phyloP scores from a whole-genome alignment of 1,139 yeast genomes.

The Zygotorulaspora mrakii region DNA sequence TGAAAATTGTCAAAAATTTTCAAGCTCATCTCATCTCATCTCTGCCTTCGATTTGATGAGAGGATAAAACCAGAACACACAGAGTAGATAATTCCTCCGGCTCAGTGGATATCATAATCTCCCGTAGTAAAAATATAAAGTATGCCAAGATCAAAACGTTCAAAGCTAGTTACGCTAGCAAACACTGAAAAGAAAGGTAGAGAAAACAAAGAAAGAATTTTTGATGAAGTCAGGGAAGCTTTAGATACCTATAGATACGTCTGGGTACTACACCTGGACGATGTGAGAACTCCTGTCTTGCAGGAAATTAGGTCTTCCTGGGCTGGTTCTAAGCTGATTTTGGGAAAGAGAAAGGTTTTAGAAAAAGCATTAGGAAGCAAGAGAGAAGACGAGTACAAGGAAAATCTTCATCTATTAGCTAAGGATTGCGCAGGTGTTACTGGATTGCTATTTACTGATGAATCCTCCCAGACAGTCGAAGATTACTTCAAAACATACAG shows the following conservation, averaged over 20 bases:
- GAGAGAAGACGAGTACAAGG: slow-evolving; percentile 85
- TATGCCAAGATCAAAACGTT: slow-evolving; percentile 96
- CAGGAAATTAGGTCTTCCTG: slow-evolving; percentile 91
- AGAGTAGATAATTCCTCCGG: too few relatives aligned
- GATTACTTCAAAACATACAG: slow-evolving; percentile 77
- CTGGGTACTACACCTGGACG: slow-evolving; percentile 84
- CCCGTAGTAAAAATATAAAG: not conserved
- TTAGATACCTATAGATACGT: slow-evolving; percentile 73
- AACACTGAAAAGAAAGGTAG: slow-evolving; percentile 94
- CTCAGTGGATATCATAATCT: slow-evolving; percentile 2
- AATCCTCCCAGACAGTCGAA: slow-evolving; percentile 74
- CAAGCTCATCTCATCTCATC: slow-evolving; percentile 20
- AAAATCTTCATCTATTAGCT: slow-evolving; percentile 68
- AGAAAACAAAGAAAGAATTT: slow-evolving; percentile 85
- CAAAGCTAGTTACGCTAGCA: slow-evolving; percentile 89
- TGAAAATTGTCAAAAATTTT: slow-evolving; percentile 14
- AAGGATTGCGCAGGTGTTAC: slow-evolving; percentile 64
- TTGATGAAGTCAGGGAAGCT: slow-evolving; percentile 81
- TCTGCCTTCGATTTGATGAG: not conserved
- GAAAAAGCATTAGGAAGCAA: slow-evolving; percentile 88
- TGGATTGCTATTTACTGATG: slow-evolving; percentile 86
- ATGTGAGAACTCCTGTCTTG: slow-evolving; percentile 92
- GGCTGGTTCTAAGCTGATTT: slow-evolving; percentile 80
- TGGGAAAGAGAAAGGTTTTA: slow-evolving; percentile 91
- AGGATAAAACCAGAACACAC: too few relatives aligned